Evolutionary conservation across 2,329 filamentous ascomycete genomes (phyloP), one percentile per base, ranked within the genome.

Genomic region (Botrytis fabae): DNA sequence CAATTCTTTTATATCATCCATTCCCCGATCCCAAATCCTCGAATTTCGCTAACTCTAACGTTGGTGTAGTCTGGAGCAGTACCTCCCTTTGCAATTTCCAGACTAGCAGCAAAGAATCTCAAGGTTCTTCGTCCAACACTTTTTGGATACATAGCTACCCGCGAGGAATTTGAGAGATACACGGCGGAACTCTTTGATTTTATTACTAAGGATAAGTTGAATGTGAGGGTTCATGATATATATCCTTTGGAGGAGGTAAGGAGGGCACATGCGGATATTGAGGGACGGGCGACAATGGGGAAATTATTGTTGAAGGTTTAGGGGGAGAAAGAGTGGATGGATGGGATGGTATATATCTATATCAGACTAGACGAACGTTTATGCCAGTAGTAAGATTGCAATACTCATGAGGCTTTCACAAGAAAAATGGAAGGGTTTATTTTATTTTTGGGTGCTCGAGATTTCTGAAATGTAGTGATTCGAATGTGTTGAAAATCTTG

Each of bases 211-310:
- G 90, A 90, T 72, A 90, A 92, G 79, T 81, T 97, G 69, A 90
- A 93, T 75, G 86, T 94, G 22, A 87, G 86, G 74, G 88, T 97
- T 48, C 93, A 97, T 81, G 89, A 94, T 75, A 84, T 90, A 0
- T 97, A 97, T 81, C 88, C 91, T 10, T 84, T 97, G 54, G 87
- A 89, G 78, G 91, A 97, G 61, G 89, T 92, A 48, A 88, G 85
- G 51, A 85, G 88, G 78, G 94, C 93, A 16, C 94, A 97, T 76
- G 82, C 84, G 66, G 94, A 97, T 81, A 86, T 98, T 60, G 93
- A 97, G 82, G 88, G 92, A 54, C 86, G 94, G 78, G 93, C 91
- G 85, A 96, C 93, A 2, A 93, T 89, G 18, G 95, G 95, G 32
- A 97, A 97, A 85, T 82, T 97, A 75, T 82, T 98, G 71, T 81